These are phyloP conservation scores for Aureobasidium sp. DNA, from an alignment of 2,329 filamentous ascomycete species.

Conservation along the genomic window DNA sequence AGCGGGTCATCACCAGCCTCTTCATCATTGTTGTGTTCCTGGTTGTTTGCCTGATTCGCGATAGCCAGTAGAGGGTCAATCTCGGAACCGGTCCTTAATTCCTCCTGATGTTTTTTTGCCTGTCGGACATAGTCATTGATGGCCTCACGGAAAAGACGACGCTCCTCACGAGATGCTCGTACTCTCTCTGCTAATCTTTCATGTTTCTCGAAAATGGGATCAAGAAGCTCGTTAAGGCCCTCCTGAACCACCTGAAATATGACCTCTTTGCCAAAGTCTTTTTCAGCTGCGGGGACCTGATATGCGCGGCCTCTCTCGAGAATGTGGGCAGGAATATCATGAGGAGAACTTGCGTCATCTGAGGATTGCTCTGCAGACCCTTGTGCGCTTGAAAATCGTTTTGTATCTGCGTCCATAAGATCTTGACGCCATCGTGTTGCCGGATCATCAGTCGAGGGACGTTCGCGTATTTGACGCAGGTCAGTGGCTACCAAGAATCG, in stretches of 20 bases:
- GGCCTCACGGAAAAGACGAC: constrained; percentile 48
- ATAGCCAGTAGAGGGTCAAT: constrained; percentile 26
- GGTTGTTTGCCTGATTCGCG: constrained; percentile 14
- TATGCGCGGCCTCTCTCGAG: constrained; percentile 69
- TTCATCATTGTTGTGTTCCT: not conserved
- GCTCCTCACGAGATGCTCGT: constrained; percentile 54
- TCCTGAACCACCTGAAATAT: constrained; percentile 88
- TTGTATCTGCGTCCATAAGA: constrained; percentile 16
- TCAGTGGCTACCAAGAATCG: constrained; percentile 10
- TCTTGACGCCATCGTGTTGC: constrained; percentile 64
- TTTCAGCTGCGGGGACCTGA: constrained; percentile 72
- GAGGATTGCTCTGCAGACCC: not conserved
- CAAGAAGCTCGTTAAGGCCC: constrained; percentile 85
- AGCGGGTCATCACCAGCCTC: not conserved
- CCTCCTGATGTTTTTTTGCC: constrained; percentile 26
- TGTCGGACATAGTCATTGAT: constrained; percentile 28
- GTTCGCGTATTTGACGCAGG: not conserved
- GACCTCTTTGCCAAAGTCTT: constrained; percentile 78
- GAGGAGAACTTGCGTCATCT: not conserved
- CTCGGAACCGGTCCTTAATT: constrained; percentile 23
- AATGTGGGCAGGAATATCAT: constrained; percentile 58
- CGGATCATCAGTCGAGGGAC: not conserved
- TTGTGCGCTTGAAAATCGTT: not conserved
- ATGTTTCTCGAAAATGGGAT: constrained; percentile 73
- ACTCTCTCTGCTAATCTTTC: constrained; percentile 70